Evolutionary conservation across 257 asterid species (phyloP).

Genomic region (Primulina huaijiensis): DNA sequence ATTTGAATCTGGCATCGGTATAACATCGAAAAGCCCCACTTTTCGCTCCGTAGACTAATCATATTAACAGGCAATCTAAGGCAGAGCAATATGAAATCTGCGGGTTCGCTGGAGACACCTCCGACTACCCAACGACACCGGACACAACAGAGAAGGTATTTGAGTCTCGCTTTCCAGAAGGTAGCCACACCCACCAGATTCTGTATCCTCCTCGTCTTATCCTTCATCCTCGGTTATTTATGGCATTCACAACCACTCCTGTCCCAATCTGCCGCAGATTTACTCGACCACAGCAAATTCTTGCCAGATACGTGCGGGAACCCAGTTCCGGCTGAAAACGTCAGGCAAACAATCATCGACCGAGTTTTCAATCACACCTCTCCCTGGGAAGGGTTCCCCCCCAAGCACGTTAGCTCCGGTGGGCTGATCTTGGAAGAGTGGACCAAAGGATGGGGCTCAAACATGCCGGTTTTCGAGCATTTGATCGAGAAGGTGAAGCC

Average conservation of each 20-base stretch:
- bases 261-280: conserved; percentile 19
- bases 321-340: conserved; percentile 21
- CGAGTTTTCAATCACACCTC: conserved; percentile 53
- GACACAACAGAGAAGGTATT: background rate
- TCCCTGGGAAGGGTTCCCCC: conserved; percentile 61
- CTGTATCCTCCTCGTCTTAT: conserved; percentile 17
- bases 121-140: background rate
- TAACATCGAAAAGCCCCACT: background rate
- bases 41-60: background rate
- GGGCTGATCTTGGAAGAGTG: conserved; percentile 32
- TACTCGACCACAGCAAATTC: conserved; percentile 38
- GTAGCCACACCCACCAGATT: conserved; percentile 22
- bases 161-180: conserved; percentile 14
- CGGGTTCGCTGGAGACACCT: background rate
- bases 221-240: conserved; percentile 36
- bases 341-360: conserved; percentile 37
- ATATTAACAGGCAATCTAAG: background rate
- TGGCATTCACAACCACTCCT: conserved; percentile 27
- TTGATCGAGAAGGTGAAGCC: conserved; percentile 47
- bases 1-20: background rate
- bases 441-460: conserved; percentile 63
- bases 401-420: conserved; percentile 26
- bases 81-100: background rate
- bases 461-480: conserved; percentile 53
- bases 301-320: conserved; percentile 21